Conservation (phyloP, 1,284 basidiomycete genomes). For the Heterobasidion occidentale region DNA sequence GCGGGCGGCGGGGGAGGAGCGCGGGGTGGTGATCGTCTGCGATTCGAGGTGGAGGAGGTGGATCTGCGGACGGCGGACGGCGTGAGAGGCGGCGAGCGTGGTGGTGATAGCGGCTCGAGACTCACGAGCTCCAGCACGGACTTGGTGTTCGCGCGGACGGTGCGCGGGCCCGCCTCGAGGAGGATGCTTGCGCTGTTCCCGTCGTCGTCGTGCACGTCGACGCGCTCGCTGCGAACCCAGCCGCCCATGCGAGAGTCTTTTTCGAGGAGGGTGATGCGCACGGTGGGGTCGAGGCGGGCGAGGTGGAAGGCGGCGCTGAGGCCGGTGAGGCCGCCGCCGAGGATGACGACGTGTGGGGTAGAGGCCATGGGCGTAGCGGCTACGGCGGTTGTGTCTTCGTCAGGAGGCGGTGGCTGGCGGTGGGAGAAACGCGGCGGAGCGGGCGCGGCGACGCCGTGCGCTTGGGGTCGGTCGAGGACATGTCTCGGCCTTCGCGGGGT, state of each 20-base stretch:
- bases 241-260: constrained; percentile 64
- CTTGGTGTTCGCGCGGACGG: constrained; percentile 67
- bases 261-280: constrained; percentile 66
- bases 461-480: not conserved
- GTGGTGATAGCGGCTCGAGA: constrained; percentile 8
- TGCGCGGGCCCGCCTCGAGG: constrained; percentile 80
- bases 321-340: constrained; percentile 81
- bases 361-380: not conserved
- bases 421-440: not conserved
- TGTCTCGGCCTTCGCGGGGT: too few relatives aligned
- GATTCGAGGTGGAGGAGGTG: constrained; percentile 59
- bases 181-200: constrained; percentile 37
- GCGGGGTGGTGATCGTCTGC: constrained; percentile 56
- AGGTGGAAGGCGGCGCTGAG: constrained; percentile 78
- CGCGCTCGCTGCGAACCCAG: constrained; percentile 68
- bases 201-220: constrained; percentile 32
- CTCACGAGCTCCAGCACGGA: constrained; percentile 76
- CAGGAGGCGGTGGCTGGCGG: not conserved
- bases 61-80: constrained; percentile 44
- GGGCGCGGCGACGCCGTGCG: not conserved
- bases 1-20: constrained; percentile 60
- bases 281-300: constrained; percentile 51
- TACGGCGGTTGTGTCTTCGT: not conserved
- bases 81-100: not conserved
- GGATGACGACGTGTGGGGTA: constrained; percentile 45